These are phyloP conservation scores for Cystobasidium ongulense DNA, from an alignment of 768 basidiomycete genomes.

Conservation along the genomic window DNA sequence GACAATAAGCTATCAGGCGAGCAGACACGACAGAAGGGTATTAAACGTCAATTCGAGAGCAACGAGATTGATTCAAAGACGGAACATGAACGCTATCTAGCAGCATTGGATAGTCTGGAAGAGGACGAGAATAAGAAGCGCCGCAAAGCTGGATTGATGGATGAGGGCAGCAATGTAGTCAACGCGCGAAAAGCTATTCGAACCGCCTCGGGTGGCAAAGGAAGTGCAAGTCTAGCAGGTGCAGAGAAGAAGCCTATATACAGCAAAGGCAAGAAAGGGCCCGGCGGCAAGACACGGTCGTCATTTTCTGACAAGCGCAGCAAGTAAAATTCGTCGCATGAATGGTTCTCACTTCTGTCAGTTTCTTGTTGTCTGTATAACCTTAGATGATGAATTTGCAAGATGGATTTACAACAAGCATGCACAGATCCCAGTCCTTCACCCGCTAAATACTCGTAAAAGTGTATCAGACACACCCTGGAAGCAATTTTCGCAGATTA, in stretches of 20 bases:
- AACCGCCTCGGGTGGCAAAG: constrained; percentile 46
- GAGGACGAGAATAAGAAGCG: constrained; percentile 49
- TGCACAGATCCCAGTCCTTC: too few relatives aligned
- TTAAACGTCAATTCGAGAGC: constrained; percentile 94
- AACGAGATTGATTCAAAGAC: constrained; percentile 57
- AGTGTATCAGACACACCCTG: constrained; percentile 29
- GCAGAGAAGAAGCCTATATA: constrained; percentile 2
- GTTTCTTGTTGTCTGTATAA: constrained; percentile 15
- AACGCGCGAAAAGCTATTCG: constrained; percentile 85
- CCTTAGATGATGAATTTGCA: not conserved
- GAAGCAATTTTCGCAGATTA: not conserved
- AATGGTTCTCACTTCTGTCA: not conserved
- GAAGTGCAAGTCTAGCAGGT: constrained; percentile 27
- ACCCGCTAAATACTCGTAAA: constrained; percentile 23
- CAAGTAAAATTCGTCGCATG: not conserved
- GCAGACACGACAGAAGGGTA: constrained; percentile 66
- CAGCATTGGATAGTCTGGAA: constrained; percentile 69
- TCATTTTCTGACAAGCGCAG: constrained; percentile 4
- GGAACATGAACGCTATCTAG: constrained; percentile 67
- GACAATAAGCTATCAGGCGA: constrained; percentile 86
- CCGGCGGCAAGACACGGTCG: constrained; percentile 13
- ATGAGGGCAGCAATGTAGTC: constrained; percentile 53
- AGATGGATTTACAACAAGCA: not conserved
- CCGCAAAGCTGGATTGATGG: constrained; percentile 49
- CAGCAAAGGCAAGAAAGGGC: not conserved